Evolutionary conservation across 495 filamentous ascomycete genomes (phyloP).

Genomic region (Penicillium bialowiezense): DNA sequence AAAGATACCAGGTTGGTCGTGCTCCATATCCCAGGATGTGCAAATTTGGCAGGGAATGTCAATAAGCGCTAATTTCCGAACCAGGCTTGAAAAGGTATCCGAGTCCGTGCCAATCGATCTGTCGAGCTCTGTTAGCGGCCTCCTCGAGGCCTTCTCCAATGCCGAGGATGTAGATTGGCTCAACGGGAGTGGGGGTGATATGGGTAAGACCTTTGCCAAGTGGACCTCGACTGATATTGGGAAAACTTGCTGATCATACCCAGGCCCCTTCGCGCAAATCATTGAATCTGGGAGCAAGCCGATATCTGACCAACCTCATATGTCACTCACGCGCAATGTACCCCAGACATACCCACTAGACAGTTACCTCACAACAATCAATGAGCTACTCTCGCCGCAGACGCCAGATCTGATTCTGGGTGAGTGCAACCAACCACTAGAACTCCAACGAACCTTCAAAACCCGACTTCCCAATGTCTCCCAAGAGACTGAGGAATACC

Average conservation of each 20-base stretch:
- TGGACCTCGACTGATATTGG: neutral
- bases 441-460: conserved; percentile 1
- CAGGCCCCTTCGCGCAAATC: conserved; percentile 1
- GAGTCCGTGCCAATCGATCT: conserved; percentile 3
- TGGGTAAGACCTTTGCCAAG: neutral
- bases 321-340: conserved; percentile 1
- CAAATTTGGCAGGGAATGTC: neutral
- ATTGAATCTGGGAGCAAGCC: conserved; percentile 1
- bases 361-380: conserved; percentile 4
- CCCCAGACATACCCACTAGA: conserved; percentile 9
- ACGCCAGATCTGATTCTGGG: neutral
- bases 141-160: conserved; percentile 7
- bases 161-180: conserved; percentile 8
- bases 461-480: conserved; percentile 1
- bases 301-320: conserved; percentile 4
- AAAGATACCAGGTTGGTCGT: too few relatives aligned
- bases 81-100: neutral
- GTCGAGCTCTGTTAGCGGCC: neutral
- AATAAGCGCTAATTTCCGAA: neutral
- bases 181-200: neutral
- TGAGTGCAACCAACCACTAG: neutral
- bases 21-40: too few relatives aligned
- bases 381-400: conserved; percentile 6
- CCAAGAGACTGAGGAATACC: neutral
- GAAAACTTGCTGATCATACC: neutral